Percentiles rank a stretch among this genome's conserved stretches.
Conservation (phyloP, 108 stramenopile species). For the Epipyxis sp. region DNA sequence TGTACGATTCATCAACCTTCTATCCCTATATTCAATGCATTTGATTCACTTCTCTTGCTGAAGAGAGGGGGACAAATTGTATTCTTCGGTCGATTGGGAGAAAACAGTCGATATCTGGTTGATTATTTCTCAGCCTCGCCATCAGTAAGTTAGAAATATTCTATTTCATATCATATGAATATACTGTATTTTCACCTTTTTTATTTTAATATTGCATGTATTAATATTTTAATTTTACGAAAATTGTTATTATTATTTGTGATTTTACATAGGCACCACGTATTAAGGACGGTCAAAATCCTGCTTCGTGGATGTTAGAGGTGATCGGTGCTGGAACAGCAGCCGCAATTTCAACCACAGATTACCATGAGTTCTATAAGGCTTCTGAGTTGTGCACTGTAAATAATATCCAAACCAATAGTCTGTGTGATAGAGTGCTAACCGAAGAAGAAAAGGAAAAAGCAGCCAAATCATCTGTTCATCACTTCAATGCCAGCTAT, state of each 20-base stretch:
- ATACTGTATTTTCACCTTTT: too few relatives aligned
- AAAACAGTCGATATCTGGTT: slow-evolving; percentile 33
- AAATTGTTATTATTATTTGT: slow-evolving; percentile 28
- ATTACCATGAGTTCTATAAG: slow-evolving; percentile 23
- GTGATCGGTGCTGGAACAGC: slow-evolving; percentile 57
- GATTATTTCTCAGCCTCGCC: slow-evolving; percentile 47
- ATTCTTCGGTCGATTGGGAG: slow-evolving; percentile 38
- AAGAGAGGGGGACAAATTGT: slow-evolving; percentile 43
- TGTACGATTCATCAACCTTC: slow-evolving; percentile 57
- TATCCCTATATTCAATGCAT: slow-evolving; percentile 33
- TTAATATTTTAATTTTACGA: slow-evolving; percentile 28
- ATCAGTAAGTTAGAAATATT: too few relatives aligned
- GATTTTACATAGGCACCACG: slow-evolving; percentile 11
- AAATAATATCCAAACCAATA: slow-evolving; percentile 7
- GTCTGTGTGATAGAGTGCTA: neutral
- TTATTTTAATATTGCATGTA: too few relatives aligned
- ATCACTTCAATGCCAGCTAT: slow-evolving; percentile 23
- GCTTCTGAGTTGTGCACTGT: slow-evolving; percentile 1
- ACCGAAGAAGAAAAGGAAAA: neutral
- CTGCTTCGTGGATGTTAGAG: slow-evolving; percentile 78
- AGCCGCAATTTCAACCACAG: neutral
- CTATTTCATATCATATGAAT: too few relatives aligned
- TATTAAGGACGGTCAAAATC: slow-evolving; percentile 61
- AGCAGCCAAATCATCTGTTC: too few relatives aligned
- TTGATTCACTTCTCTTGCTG: slow-evolving; percentile 47